Evolutionary conservation across 495 filamentous ascomycete species (phyloP).

Genomic region (Penicillium manginii): DNA sequence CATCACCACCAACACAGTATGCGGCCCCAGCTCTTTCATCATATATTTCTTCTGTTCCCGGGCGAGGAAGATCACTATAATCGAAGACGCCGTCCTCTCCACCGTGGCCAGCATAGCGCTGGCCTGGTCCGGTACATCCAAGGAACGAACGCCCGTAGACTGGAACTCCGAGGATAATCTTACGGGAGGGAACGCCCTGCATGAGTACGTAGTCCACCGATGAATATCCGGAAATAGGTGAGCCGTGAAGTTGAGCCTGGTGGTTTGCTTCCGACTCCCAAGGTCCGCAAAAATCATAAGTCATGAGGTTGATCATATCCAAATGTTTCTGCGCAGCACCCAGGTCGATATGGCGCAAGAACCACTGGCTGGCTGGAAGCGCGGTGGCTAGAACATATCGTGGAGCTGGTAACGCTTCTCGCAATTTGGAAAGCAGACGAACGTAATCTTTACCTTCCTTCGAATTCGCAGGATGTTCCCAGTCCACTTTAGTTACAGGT

Average conservation of each 20-base stretch:
- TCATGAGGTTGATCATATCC: constrained; percentile 81
- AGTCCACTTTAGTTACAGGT: constrained; percentile 66
- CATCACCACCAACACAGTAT: constrained; percentile 78
- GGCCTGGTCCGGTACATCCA: constrained; percentile 63
- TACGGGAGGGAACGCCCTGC: constrained; percentile 69
- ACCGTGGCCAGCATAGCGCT: constrained; percentile 63
- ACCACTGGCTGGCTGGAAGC: constrained; percentile 76
- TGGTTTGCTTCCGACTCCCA: constrained; percentile 74
- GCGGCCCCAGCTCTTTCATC: constrained; percentile 72
- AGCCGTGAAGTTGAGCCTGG: constrained; percentile 77
- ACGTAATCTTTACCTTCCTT: constrained; percentile 76
- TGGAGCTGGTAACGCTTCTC: constrained; percentile 72
- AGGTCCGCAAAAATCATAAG: constrained; percentile 85
- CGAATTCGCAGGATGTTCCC: constrained; percentile 79
- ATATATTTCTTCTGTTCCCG: constrained; percentile 68
- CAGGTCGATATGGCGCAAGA: constrained; percentile 77
- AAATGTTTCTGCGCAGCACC: constrained; percentile 64
- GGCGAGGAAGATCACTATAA: constrained; percentile 75
- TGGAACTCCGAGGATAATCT: constrained; percentile 81
- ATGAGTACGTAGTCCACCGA: constrained; percentile 67
- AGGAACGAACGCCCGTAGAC: constrained; percentile 83
- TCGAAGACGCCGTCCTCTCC: constrained; percentile 85
- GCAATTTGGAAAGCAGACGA: constrained; percentile 67
- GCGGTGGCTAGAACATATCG: constrained; percentile 78
- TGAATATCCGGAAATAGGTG: constrained; percentile 66